Evolutionary conservation across 345 rosid genomes (phyloP).

Genomic region (Gossypium anomalum): DNA sequence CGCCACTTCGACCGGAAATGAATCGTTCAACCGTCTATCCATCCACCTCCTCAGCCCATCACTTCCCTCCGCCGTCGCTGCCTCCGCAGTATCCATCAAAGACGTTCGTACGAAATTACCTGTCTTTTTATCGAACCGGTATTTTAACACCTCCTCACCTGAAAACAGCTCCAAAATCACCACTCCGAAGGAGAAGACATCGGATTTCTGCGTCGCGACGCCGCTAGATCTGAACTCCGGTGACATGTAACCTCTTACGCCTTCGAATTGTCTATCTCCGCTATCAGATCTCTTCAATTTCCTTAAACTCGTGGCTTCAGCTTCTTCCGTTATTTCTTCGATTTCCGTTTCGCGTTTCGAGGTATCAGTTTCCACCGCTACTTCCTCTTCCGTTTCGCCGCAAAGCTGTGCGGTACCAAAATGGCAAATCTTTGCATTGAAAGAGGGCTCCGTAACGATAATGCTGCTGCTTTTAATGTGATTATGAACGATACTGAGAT

Average conservation of each 20-base stretch:
- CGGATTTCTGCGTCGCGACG: slow-evolving; percentile 64
- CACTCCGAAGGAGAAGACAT: slow-evolving; percentile 76
- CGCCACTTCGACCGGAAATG: slow-evolving; percentile 70
- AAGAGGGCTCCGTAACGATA: slow-evolving; percentile 58
- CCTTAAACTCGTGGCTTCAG: background rate
- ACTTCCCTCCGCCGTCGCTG: slow-evolving; percentile 30
- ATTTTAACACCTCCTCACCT: slow-evolving; percentile 77
- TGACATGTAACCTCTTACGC: slow-evolving; percentile 82
- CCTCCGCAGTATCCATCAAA: slow-evolving; percentile 56
- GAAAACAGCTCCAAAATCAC: slow-evolving; percentile 71
- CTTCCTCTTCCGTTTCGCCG: slow-evolving; percentile 55
- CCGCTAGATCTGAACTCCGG: slow-evolving; percentile 64
- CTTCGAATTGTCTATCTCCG: slow-evolving; percentile 48
- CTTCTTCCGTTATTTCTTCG: slow-evolving; percentile 17
- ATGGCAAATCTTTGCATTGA: slow-evolving; percentile 68
- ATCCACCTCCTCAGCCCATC: slow-evolving; percentile 62
- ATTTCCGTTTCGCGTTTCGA: slow-evolving; percentile 16
- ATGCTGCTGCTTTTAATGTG: slow-evolving; percentile 68
- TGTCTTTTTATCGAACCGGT: slow-evolving; percentile 37
- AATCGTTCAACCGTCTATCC: slow-evolving; percentile 66
- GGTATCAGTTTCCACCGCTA: background rate
- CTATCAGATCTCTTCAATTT: slow-evolving; percentile 33
- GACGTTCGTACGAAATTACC: slow-evolving; percentile 52
- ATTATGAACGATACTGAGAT: slow-evolving; percentile 60
- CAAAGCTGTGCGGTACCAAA: slow-evolving; percentile 82